Base-by-base conservation (phyloP, 2,329 filamentous ascomycete species). In the Colletotrichum salicis region DNA sequence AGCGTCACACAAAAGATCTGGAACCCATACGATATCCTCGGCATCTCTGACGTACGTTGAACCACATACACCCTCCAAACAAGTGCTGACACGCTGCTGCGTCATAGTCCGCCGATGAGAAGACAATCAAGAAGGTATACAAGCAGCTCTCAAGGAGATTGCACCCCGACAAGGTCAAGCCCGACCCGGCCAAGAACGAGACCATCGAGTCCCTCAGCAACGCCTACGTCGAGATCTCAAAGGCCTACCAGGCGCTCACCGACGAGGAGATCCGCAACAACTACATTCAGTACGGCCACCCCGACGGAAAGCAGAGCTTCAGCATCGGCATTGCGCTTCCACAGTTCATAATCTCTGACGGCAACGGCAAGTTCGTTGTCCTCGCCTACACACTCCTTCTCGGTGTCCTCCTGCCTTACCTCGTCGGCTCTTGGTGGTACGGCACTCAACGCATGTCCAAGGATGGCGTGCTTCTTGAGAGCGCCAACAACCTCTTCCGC, bases 371-470 rank as follows among this genome's bases (percentile, higher is more conserved):
- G 86, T 98, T 97, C 79, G 93, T 99, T 65, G 87, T 99, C 72
- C 86, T 98, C 69, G 88, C 98, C 74, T 99, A 99, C 81, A 95
- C 94, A 48, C 83, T 92, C 41, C 88, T 98, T 51, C 91, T 99
- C 63, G 96, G 96, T 67, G 94, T 98, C 73, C 85, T 98, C 72
- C 86, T 99, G 64, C 96, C 96, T 3, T 99, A 97, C 81, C 86
- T 96, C 59, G 96, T 99, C 67, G 96, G 96, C 59, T 95, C 93
- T 71, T 99, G 96, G 96, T 99, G 96, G 96, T 99, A 99, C 80
- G 96, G 97, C 72, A 97, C 94, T 41, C 96, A 97, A 82, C 90
- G 92, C 77, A 90, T 94, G 82, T 98, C 96, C 48, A 97, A 96
- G 84, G 97, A 99, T 82, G 94, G 94, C 76, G 93, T 98, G 31